phyloP scores from a whole-genome alignment of 208 protist genomes.

The Spongospora subterranea region DNA sequence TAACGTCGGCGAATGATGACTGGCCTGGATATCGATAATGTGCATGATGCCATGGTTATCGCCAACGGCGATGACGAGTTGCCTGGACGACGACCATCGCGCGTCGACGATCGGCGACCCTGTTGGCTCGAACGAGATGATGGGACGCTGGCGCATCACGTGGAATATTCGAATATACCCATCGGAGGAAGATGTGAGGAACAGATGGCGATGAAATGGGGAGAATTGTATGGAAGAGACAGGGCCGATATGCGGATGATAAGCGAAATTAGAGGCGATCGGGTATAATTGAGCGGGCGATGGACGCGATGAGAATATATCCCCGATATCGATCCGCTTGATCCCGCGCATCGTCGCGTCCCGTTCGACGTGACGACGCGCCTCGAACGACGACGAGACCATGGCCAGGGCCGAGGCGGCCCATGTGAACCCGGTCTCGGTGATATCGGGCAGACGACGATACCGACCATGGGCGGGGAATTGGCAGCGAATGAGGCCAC shows the following conservation, averaged over 20 bases:
- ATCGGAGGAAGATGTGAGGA: constrained; percentile 53
- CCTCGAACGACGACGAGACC: neutral
- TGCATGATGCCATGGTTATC: constrained; percentile 57
- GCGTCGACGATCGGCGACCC: neutral
- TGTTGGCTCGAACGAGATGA: neutral
- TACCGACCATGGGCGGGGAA: neutral
- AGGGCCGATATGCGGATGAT: constrained; percentile 60
- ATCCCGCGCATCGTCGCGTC: neutral
- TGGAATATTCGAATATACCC: neutral
- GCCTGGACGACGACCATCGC: constrained; percentile 62
- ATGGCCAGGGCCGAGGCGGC: neutral
- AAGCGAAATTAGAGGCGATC: constrained; percentile 36
- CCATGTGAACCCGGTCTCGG: neutral
- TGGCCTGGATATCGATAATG: constrained; percentile 64
- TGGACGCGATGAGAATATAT: neutral
- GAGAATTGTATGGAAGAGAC: constrained; percentile 57
- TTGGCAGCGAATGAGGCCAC: constrained; percentile 26
- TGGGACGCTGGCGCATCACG: constrained; percentile 14
- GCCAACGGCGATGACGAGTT: constrained; percentile 62
- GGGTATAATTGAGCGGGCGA: neutral
- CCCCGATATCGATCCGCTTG: neutral
- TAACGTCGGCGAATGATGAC: neutral
- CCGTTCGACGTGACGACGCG: neutral
- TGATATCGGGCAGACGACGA: neutral
- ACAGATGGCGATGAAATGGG: constrained; percentile 65